A percentile compares a stretch with the other conserved stretches of the same genome.
phyloP scores from a whole-genome alignment of 2,329 filamentous ascomycete species.

The Lasiodiplodia citricola region DNA sequence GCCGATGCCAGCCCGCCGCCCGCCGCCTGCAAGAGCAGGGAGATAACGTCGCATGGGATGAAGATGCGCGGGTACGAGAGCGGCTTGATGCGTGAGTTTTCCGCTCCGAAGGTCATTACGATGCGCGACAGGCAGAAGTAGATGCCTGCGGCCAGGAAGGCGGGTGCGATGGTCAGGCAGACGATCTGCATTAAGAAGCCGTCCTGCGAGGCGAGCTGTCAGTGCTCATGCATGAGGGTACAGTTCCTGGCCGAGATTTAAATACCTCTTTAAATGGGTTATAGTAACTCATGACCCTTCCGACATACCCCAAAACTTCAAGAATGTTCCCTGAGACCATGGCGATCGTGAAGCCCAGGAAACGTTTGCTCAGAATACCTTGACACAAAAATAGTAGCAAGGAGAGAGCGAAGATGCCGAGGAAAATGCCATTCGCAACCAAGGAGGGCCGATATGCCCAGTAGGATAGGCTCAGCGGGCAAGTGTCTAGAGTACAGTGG shows the following conservation, averaged over 20 bases:
- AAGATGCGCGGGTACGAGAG: conserved; percentile 57
- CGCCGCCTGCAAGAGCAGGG: conserved; percentile 51
- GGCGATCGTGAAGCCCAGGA: conserved; percentile 50
- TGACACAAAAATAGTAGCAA: conserved; percentile 45
- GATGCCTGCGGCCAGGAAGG: conserved; percentile 67
- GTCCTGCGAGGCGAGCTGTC: conserved; percentile 43
- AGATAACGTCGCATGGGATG: conserved; percentile 55
- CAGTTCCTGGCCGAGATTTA: neutral
- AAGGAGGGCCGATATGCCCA: conserved; percentile 53
- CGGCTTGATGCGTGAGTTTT: conserved; percentile 51
- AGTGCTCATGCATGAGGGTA: neutral
- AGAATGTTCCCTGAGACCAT: conserved; percentile 63
- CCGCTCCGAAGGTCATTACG: conserved; percentile 45
- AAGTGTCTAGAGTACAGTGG: conserved; percentile 45
- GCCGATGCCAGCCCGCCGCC: conserved; percentile 51
- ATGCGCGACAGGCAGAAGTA: conserved; percentile 64
- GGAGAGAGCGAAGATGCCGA: conserved; percentile 51
- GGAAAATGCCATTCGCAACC: conserved; percentile 48
- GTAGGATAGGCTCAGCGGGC: conserved; percentile 46
- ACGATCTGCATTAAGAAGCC: conserved; percentile 72
- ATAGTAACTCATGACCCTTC: conserved; percentile 61
- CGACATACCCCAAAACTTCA: conserved; percentile 68
- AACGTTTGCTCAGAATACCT: conserved; percentile 44
- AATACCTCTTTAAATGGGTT: conserved; percentile 61
- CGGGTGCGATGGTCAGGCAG: conserved; percentile 62